Evolutionary conservation across 805 yeast species (phyloP).

Genomic region (Suhomyces sp.): DNA sequence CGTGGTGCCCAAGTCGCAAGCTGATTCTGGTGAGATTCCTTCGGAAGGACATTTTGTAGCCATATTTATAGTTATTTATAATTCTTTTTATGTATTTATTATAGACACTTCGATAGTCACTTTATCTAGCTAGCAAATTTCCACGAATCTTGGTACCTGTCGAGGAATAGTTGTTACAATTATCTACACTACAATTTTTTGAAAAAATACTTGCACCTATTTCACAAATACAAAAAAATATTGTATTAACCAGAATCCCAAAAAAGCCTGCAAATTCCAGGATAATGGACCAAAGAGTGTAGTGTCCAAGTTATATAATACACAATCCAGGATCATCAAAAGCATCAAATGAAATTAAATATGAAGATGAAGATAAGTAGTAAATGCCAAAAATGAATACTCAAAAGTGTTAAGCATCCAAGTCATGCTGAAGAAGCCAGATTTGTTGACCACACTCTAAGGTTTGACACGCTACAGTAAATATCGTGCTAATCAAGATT

Average conservation of each 20-base stretch:
- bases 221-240: conserved; percentile 3
- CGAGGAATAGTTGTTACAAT: neutral
- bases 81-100: neutral
- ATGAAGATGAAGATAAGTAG: neutral
- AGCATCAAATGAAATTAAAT: conserved; percentile 1
- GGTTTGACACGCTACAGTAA: neutral
- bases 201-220: neutral
- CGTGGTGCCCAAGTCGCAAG: neutral
- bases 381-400: neutral
- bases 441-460: neutral
- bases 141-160: neutral
- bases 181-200: neutral
- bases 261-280: conserved; percentile 3
- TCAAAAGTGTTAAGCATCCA: neutral
- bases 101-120: neutral
- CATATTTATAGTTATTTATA: neutral
- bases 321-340: conserved; percentile 5
- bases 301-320: conserved; percentile 4
- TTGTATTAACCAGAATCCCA: conserved; percentile 4
- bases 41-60: neutral
- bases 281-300: neutral
- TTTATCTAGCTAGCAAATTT: neutral
- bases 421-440: neutral
- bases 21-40: neutral
- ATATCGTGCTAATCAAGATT: neutral